phyloP scores from a whole-genome alignment of 805 yeast species.

The Yarrowia deformans region DNA sequence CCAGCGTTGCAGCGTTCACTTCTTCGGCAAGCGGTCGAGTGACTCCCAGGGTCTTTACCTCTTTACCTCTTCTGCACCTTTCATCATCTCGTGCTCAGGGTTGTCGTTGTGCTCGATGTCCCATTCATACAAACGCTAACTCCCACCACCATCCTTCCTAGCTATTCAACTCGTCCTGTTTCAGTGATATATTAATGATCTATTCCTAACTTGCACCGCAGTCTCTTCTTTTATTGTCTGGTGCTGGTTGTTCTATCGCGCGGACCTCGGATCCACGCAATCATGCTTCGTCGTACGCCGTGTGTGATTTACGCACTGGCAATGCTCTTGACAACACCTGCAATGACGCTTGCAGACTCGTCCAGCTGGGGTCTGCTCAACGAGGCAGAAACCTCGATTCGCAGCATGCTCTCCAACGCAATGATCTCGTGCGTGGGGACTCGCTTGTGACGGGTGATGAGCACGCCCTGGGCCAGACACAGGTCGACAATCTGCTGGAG shows the following conservation, averaged over 20 bases:
- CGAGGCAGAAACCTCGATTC: slow-evolving; percentile 27
- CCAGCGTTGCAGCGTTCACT: too few species aligned
- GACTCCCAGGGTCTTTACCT: too few species aligned
- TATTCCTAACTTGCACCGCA: slow-evolving; percentile 23
- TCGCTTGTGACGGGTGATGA: slow-evolving; percentile 69
- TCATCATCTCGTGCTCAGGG: too few species aligned
- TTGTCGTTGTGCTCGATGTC: too few species aligned
- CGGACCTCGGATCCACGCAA: background rate
- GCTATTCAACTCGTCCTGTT: too few species aligned
- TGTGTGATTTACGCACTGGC: background rate
- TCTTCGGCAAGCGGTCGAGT: too few species aligned
- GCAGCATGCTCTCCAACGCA: slow-evolving; percentile 63
- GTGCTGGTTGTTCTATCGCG: slow-evolving; percentile 6
- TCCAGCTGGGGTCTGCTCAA: slow-evolving; percentile 11
- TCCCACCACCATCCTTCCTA: too few species aligned
- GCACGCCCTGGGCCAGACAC: slow-evolving; percentile 60
- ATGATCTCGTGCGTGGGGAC: slow-evolving; percentile 76
- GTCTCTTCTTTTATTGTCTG: background rate
- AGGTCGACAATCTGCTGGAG: slow-evolving; percentile 72
- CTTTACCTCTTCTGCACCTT: too few species aligned
- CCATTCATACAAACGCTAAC: too few species aligned
- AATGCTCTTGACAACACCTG: slow-evolving; percentile 16
- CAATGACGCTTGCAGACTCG: slow-evolving; percentile 26
- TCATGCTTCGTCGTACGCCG: slow-evolving; percentile 14
- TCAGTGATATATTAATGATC: slow-evolving; percentile 26